Percentiles rank a stretch among this genome's conserved stretches.
These are phyloP conservation scores for Phytomonas sp. DNA, from an alignment of 208 protist genomes.

Conservation along the genomic window DNA sequence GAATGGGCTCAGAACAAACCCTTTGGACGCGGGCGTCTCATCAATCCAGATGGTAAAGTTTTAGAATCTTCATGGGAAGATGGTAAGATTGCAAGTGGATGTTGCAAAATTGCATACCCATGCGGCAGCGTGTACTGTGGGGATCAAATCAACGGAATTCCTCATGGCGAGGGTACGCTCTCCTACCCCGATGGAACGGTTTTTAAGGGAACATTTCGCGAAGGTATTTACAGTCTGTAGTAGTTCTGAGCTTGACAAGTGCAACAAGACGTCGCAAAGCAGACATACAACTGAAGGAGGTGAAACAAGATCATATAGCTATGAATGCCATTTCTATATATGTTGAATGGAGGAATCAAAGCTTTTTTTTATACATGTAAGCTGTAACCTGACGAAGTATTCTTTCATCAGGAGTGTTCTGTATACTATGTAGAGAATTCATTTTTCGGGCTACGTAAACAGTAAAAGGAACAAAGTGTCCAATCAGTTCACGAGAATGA, in stretches of 20 bases:
- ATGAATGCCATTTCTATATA: background rate
- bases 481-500: background rate
- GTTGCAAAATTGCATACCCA: slow-evolving; percentile 36
- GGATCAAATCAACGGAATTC: slow-evolving; percentile 38
- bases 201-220: slow-evolving; percentile 62
- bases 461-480: background rate
- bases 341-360: background rate
- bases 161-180: slow-evolving; percentile 63
- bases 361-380: background rate
- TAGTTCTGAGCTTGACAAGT: background rate
- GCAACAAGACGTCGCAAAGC: background rate
- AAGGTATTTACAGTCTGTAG: slow-evolving; percentile 75
- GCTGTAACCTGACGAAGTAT: background rate
- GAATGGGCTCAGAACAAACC: slow-evolving; percentile 58
- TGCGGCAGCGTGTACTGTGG: slow-evolving; percentile 82
- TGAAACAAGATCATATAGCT: background rate
- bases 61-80: slow-evolving; percentile 59
- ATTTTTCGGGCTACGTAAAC: background rate
- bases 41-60: slow-evolving; percentile 37
- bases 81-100: slow-evolving; percentile 43
- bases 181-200: slow-evolving; percentile 75
- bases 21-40: slow-evolving; percentile 61
- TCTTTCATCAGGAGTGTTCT: background rate
- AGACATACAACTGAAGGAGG: background rate
- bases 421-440: background rate